These are phyloP conservation scores for Achaetomiella virescens DNA, from an alignment of 495 filamentous ascomycete species.

Conservation along the genomic window DNA sequence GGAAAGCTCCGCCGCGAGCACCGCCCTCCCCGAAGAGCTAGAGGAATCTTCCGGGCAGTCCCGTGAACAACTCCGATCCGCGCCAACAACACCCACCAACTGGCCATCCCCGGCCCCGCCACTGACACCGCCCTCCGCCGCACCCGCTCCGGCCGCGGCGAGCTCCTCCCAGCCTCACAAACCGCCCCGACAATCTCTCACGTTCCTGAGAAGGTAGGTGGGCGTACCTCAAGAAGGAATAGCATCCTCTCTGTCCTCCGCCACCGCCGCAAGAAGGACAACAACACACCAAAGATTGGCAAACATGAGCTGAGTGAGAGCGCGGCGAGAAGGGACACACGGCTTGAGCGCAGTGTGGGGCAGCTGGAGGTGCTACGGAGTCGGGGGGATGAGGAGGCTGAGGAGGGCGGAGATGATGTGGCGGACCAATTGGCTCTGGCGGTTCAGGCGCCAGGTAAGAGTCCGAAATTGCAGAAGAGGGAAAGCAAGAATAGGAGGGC, in stretches of 20 bases:
- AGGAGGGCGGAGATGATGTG: conserved; percentile 5
- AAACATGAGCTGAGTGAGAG: conserved; percentile 41
- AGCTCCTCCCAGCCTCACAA: conserved; percentile 21
- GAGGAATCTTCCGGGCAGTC: conserved; percentile 30
- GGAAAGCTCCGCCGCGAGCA: conserved; percentile 22
- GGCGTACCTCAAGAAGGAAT: conserved; percentile 15
- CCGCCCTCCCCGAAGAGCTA: conserved; percentile 29
- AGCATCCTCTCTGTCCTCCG: conserved; percentile 43
- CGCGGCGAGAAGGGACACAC: conserved; percentile 45
- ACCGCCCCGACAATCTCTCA: conserved; percentile 9
- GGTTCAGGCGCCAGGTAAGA: conserved; percentile 8
- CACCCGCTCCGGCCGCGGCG: conserved; percentile 34
- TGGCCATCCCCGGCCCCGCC: not conserved
- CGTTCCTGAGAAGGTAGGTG: not conserved
- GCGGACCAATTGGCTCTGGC: not conserved
- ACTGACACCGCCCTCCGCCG: conserved; percentile 17
- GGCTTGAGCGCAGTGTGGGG: conserved; percentile 41
- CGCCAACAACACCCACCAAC: not conserved
- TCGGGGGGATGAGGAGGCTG: not conserved
- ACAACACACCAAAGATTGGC: conserved; percentile 30
- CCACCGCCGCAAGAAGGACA: conserved; percentile 35
- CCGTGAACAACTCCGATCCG: conserved; percentile 6
- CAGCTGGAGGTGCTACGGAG: conserved; percentile 31
- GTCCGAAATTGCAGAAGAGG: conserved; percentile 33
- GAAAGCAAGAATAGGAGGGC: not conserved